These are phyloP conservation scores for Limnanthes douglasii DNA, from an alignment of 345 rosid species.

Conservation along the genomic window DNA sequence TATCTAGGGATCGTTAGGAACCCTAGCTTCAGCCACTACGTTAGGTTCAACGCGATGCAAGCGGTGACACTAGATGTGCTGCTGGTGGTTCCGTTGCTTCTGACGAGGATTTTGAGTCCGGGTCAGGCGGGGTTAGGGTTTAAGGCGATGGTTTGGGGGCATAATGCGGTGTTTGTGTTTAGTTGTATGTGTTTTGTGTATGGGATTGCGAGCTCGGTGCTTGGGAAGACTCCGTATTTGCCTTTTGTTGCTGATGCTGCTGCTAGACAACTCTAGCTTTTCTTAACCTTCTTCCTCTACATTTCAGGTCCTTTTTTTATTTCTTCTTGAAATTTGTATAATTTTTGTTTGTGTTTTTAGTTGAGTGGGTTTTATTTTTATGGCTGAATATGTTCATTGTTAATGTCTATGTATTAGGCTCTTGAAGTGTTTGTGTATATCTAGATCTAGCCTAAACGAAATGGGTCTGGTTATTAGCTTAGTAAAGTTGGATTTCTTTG, in stretches of 20 bases:
- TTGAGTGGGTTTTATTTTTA: no score
- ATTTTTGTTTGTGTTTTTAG: no score
- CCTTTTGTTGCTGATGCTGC: constrained; percentile 83
- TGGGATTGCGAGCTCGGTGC: constrained; percentile 26
- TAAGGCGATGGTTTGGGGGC: constrained; percentile 61
- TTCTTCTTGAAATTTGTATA: no score
- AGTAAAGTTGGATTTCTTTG: no score
- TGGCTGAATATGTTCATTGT: no score
- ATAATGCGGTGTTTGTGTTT: constrained; percentile 48
- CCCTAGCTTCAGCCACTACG: constrained; percentile 49
- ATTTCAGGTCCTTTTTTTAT: neutral
- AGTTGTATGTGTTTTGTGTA: constrained; percentile 65
- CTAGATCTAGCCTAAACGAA: no score
- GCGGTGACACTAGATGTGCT: constrained; percentile 81
- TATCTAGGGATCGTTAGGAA: constrained; percentile 79
- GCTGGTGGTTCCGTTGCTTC: constrained; percentile 48
- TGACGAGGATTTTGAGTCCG: constrained; percentile 51
- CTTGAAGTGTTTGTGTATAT: no score
- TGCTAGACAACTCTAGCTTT: constrained; percentile 42
- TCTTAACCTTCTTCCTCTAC: neutral
- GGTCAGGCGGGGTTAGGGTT: constrained; percentile 51
- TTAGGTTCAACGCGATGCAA: constrained; percentile 84
- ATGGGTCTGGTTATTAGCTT: no score
- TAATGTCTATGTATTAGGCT: no score
- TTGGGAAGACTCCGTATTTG: constrained; percentile 78